phyloP scores from a whole-genome alignment of 2,329 filamentous ascomycete species.

The Apiospora marii region DNA sequence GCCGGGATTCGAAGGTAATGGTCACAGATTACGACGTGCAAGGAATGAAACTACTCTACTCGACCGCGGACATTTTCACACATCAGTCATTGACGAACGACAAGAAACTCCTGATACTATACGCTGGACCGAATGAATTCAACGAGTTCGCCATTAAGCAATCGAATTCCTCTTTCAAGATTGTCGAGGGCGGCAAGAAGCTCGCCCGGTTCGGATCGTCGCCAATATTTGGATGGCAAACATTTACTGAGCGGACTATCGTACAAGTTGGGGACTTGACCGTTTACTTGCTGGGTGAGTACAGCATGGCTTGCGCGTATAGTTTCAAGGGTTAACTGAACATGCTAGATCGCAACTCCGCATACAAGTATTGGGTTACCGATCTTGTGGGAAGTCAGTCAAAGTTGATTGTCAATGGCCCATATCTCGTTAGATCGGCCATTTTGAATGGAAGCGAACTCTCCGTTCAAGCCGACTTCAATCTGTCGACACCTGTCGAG shows the following conservation, averaged over 20 bases:
- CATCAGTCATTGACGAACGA: conserved; percentile 60
- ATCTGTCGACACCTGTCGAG: conserved; percentile 71
- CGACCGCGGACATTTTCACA: conserved; percentile 73
- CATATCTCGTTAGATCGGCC: conserved; percentile 70
- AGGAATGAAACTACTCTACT: conserved; percentile 66
- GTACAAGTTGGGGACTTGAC: conserved; percentile 31
- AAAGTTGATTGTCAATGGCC: conserved; percentile 65
- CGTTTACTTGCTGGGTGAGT: conserved; percentile 33
- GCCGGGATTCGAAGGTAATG: conserved; percentile 73
- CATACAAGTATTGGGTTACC: conserved; percentile 76
- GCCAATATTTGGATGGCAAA: conserved; percentile 30
- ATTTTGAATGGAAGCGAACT: conserved; percentile 62
- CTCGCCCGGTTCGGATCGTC: conserved; percentile 28
- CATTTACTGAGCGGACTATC: conserved; percentile 27
- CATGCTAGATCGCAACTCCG: conserved; percentile 58
- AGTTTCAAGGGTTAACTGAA: background rate
- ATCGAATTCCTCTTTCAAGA: conserved; percentile 33
- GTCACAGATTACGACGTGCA: conserved; percentile 72
- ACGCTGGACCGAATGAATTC: conserved; percentile 66
- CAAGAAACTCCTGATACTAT: conserved; percentile 59
- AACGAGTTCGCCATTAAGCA: conserved; percentile 66
- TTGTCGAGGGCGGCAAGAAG: conserved; percentile 28
- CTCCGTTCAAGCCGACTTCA: conserved; percentile 74
- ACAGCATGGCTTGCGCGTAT: background rate
- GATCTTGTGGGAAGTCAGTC: conserved; percentile 29